Percentiles rank a stretch among this genome's conserved stretches.
Evolutionary conservation across 2,329 filamentous ascomycete species (phyloP).

Genomic region (Aspergillus brunneoviolaceus): DNA sequence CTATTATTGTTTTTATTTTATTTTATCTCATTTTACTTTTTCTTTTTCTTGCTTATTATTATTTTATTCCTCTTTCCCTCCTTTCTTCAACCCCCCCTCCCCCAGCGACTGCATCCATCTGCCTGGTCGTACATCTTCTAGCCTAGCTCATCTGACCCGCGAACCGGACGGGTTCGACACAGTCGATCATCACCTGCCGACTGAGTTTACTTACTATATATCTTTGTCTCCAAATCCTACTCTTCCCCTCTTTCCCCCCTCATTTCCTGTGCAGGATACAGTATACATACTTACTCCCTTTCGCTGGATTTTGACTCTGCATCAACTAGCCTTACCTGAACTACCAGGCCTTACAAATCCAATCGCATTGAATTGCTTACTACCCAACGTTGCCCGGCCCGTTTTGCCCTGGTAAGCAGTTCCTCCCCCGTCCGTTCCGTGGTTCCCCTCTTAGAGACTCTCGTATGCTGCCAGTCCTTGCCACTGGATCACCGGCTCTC

Average conservation of each 20-base stretch:
- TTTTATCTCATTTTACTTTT: too few relatives aligned
- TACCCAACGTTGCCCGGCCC: neutral
- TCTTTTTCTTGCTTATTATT: too few relatives aligned
- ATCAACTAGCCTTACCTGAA: too few relatives aligned
- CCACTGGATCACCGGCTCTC: neutral
- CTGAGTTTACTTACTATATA: neutral
- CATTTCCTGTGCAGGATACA: too few relatives aligned
- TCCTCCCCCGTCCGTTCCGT: constrained; percentile 2
- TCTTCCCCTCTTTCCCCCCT: neutral
- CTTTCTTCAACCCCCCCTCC: neutral
- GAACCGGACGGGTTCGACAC: neutral
- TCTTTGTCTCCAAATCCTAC: neutral
- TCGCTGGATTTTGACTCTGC: neutral
- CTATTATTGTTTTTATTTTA: neutral
- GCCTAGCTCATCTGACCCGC: neutral
- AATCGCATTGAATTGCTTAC: neutral
- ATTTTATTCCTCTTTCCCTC: neutral
- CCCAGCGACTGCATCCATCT: neutral
- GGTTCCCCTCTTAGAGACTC: constrained; percentile 2
- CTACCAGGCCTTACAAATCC: too few relatives aligned
- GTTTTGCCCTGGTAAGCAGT: neutral
- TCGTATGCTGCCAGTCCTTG: neutral
- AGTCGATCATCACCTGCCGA: neutral
- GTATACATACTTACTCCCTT: too few relatives aligned
- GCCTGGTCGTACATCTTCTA: neutral